phyloP scores from a whole-genome alignment of 345 rosid genomes.

The Rubroshorea leprosula region DNA sequence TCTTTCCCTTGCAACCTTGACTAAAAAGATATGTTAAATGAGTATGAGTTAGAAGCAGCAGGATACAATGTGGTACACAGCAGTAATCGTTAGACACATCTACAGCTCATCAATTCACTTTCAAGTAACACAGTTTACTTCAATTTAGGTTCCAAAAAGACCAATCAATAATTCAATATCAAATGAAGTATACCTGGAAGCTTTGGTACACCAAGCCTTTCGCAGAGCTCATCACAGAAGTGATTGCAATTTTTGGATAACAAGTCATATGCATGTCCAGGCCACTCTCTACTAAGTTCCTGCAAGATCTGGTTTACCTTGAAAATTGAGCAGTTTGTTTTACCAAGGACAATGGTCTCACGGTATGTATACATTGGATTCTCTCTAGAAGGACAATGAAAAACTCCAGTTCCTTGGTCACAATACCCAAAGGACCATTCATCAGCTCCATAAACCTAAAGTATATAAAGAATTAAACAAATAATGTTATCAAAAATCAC shows the following conservation, averaged over 20 bases:
- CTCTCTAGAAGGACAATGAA: constrained; percentile 70
- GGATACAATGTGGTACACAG: too few relatives aligned
- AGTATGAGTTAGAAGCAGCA: too few relatives aligned
- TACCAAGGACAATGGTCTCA: constrained; percentile 72
- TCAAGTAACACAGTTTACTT: background rate
- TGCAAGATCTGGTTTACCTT: constrained; percentile 74
- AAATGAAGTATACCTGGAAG: constrained; percentile 61
- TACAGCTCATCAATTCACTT: background rate
- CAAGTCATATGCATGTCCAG: constrained; percentile 69
- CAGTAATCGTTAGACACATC: background rate
- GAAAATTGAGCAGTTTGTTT: constrained; percentile 46
- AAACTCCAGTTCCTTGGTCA: constrained; percentile 90
- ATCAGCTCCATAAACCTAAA: constrained; percentile 76
- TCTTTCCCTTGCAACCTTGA: background rate
- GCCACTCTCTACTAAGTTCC: constrained; percentile 88
- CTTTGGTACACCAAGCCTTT: constrained; percentile 78
- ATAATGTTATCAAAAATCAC: background rate
- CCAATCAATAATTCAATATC: constrained; percentile 1
- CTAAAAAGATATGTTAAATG: too few relatives aligned
- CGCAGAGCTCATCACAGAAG: constrained; percentile 86
- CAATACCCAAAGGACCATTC: constrained; percentile 98
- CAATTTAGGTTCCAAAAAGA: background rate
- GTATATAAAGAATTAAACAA: constrained; percentile 7
- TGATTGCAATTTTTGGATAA: constrained; percentile 91
- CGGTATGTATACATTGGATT: constrained; percentile 90